These are phyloP conservation scores for Aspergillus latus DNA, from an alignment of 2,329 filamentous ascomycete species.

Conservation along the genomic window DNA sequence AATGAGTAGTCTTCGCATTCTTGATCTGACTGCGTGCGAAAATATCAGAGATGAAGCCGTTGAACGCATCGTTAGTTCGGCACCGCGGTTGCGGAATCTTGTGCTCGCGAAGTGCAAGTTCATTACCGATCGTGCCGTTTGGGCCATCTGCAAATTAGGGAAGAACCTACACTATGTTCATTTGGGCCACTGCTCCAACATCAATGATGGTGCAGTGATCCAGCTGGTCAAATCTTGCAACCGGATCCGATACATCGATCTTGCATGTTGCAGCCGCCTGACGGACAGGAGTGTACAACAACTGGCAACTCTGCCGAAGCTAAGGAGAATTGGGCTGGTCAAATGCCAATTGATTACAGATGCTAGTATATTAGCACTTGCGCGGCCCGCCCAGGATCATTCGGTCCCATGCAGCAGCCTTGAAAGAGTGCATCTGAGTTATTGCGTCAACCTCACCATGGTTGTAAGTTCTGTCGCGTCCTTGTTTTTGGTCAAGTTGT, in stretches of 20 bases:
- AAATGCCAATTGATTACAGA: slow-evolving; percentile 93
- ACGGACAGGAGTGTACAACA: slow-evolving; percentile 85
- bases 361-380: slow-evolving; percentile 79
- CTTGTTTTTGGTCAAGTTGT: not conserved
- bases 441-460: slow-evolving; percentile 82
- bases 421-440: slow-evolving; percentile 93
- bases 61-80: slow-evolving; percentile 79
- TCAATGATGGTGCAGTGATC: slow-evolving; percentile 86
- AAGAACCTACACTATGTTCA: slow-evolving; percentile 98
- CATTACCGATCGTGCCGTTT: slow-evolving; percentile 84
- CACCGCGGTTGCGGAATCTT: slow-evolving; percentile 85
- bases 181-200: slow-evolving; percentile 85
- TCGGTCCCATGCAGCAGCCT: slow-evolving; percentile 66
- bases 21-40: slow-evolving; percentile 87
- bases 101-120: slow-evolving; percentile 92
- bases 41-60: slow-evolving; percentile 84
- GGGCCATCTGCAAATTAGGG: slow-evolving; percentile 81
- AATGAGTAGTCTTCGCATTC: slow-evolving; percentile 86
- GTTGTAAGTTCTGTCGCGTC: slow-evolving; percentile 57
- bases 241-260: slow-evolving; percentile 92
- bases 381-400: slow-evolving; percentile 61
- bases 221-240: slow-evolving; percentile 83
- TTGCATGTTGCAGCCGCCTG: slow-evolving; percentile 88
- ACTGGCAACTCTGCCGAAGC: slow-evolving; percentile 82
- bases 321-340: slow-evolving; percentile 91